These are phyloP conservation scores for Helminthosporium solani DNA, from an alignment of 2,329 filamentous ascomycete genomes.

Conservation along the genomic window DNA sequence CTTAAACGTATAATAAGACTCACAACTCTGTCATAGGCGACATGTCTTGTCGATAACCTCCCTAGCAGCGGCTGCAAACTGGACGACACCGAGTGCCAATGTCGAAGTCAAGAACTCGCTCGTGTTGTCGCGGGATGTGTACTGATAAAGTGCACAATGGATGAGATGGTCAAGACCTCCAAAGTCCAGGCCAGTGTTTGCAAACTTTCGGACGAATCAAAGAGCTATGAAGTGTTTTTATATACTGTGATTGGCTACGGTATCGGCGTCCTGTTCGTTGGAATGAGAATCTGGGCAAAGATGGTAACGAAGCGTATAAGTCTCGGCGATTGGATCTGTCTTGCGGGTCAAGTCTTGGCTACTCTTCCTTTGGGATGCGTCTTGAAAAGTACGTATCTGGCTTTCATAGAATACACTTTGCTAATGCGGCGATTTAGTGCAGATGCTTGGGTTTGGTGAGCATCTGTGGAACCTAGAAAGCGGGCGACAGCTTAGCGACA, in stretches of 20 bases:
- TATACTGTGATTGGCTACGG: slow-evolving; percentile 15
- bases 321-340: slow-evolving; percentile 22
- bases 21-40: no score
- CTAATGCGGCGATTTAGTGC: slow-evolving; percentile 12
- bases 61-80: slow-evolving; percentile 16
- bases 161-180: slow-evolving; percentile 16
- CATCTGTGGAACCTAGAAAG: slow-evolving; percentile 22
- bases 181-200: slow-evolving; percentile 26
- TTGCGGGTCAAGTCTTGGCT: slow-evolving; percentile 15
- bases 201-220: slow-evolving; percentile 17
- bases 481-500: slow-evolving; percentile 7
- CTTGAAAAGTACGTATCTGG: slow-evolving; percentile 16
- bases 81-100: slow-evolving; percentile 17
- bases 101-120: slow-evolving; percentile 10
- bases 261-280: slow-evolving; percentile 15
- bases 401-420: neutral
- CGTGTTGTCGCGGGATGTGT: slow-evolving; percentile 13
- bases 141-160: slow-evolving; percentile 26
- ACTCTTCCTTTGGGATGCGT: slow-evolving; percentile 20
- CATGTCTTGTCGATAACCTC: slow-evolving; percentile 16
- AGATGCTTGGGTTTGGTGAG: slow-evolving; percentile 21
- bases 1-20: no score
- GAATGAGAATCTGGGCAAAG: slow-evolving; percentile 16
- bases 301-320: slow-evolving; percentile 16
- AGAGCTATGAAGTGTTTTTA: slow-evolving; percentile 8